Evolutionary conservation across 768 basidiomycete species (phyloP).

Genomic region (Panaeolus cyanescens): DNA sequence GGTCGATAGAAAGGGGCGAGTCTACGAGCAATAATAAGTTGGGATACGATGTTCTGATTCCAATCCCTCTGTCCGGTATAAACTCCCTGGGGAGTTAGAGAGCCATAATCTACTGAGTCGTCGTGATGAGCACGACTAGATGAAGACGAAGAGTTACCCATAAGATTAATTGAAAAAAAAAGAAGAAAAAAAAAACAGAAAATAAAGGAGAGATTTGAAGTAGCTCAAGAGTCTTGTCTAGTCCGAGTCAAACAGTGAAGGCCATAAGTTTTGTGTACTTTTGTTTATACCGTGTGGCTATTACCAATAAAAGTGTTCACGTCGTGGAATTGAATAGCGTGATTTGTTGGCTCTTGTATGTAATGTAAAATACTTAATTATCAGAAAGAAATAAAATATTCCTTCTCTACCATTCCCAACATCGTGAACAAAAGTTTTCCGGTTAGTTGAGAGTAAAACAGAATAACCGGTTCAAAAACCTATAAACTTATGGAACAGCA

Average conservation of each 20-base stretch:
- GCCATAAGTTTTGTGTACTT: constrained; percentile 34
- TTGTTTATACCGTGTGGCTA: constrained; percentile 44
- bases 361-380: too few species aligned
- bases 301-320: constrained; percentile 1
- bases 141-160: constrained; percentile 85
- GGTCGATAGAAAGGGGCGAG: constrained; percentile 97
- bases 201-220: neutral
- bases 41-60: constrained; percentile 84
- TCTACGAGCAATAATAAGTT: constrained; percentile 84
- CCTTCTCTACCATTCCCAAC: neutral
- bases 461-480: constrained; percentile 15
- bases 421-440: constrained; percentile 1
- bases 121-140: constrained; percentile 76
- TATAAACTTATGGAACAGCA: too few species aligned
- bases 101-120: constrained; percentile 82
- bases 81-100: constrained; percentile 80
- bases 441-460: too few species aligned
- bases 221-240: constrained; percentile 10
- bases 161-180: constrained; percentile 25
- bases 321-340: constrained; percentile 32
- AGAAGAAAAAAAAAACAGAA: neutral
- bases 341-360: constrained; percentile 20
- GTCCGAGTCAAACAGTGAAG: constrained; percentile 13
- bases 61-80: constrained; percentile 87
- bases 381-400: too few species aligned